Percentiles rank a stretch among this genome's conserved stretches.
Conservation (phyloP, 1,284 basidiomycete genomes). For the Puccinia hordei region DNA sequence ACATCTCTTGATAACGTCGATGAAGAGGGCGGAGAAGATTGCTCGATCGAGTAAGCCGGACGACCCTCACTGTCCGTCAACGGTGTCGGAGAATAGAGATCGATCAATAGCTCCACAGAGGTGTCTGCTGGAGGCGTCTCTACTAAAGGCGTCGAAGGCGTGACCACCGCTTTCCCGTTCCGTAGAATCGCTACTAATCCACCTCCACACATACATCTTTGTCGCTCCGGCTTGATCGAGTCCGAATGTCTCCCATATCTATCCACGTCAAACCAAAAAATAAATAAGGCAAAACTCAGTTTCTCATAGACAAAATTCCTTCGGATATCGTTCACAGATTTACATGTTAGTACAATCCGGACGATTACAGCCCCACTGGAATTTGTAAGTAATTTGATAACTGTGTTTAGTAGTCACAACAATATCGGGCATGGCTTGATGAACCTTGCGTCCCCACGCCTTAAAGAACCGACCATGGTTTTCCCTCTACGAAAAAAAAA, state of each 20-base stretch:
- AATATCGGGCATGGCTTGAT: slow-evolving; percentile 68
- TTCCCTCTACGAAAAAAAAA: slow-evolving; percentile 28
- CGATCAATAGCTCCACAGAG: not conserved
- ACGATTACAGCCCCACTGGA: slow-evolving; percentile 70
- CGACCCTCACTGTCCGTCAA: not conserved
- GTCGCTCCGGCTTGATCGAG: slow-evolving; percentile 71
- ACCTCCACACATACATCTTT: slow-evolving; percentile 63
- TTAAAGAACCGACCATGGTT: slow-evolving; percentile 64
- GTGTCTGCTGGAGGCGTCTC: not conserved
- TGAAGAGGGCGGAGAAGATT: no score
- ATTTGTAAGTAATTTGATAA: slow-evolving; percentile 76
- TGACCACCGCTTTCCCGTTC: slow-evolving; percentile 1
- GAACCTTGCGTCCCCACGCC: slow-evolving; percentile 62
- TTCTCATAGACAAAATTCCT: no score
- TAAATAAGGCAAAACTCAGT: slow-evolving; percentile 12
- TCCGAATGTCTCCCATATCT: slow-evolving; percentile 77
- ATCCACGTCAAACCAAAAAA: not conserved
- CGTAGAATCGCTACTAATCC: slow-evolving; percentile 40
- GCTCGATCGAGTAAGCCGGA: not conserved
- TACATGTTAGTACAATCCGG: slow-evolving; percentile 68
- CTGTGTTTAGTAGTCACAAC: slow-evolving; percentile 72
- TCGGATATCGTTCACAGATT: no score
- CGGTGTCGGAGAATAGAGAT: not conserved
- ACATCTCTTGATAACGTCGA: not conserved
- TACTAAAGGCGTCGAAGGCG: not conserved